These are phyloP conservation scores for Viridothelium virens DNA, from an alignment of 495 filamentous ascomycete species.

Conservation along the genomic window DNA sequence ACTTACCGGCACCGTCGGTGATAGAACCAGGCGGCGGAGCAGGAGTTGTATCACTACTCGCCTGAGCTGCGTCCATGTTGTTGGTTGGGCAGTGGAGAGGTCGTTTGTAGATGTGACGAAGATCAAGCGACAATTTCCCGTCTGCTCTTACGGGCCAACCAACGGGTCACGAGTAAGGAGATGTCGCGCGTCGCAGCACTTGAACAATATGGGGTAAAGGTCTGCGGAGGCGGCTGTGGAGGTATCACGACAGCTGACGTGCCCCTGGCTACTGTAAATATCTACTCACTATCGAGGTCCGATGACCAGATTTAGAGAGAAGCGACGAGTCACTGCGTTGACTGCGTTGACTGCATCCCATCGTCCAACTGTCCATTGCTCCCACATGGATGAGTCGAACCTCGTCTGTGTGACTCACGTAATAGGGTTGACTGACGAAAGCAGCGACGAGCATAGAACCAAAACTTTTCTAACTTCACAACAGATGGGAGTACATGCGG, in stretches of 20 bases:
- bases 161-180: not conserved
- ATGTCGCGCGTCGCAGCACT: not conserved
- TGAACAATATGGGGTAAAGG: constrained; percentile 4
- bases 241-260: constrained; percentile 6
- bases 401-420: constrained; percentile 1
- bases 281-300: not conserved
- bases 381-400: not conserved
- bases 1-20: not conserved
- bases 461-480: not conserved
- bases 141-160: not conserved
- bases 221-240: constrained; percentile 1
- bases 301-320: constrained; percentile 1
- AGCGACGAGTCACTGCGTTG: constrained; percentile 1
- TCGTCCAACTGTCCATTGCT: not conserved
- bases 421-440: not conserved
- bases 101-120: not conserved
- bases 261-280: constrained; percentile 9
- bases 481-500: too few relatives aligned
- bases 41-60: not conserved
- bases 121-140: constrained; percentile 2
- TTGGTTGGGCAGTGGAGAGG: not conserved
- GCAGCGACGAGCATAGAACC: not conserved
- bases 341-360: not conserved
- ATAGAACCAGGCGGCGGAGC: constrained; percentile 3
- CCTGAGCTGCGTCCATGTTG: not conserved